Base-by-base conservation (phyloP, 768 basidiomycete species). In the Amyloporia xantha region DNA sequence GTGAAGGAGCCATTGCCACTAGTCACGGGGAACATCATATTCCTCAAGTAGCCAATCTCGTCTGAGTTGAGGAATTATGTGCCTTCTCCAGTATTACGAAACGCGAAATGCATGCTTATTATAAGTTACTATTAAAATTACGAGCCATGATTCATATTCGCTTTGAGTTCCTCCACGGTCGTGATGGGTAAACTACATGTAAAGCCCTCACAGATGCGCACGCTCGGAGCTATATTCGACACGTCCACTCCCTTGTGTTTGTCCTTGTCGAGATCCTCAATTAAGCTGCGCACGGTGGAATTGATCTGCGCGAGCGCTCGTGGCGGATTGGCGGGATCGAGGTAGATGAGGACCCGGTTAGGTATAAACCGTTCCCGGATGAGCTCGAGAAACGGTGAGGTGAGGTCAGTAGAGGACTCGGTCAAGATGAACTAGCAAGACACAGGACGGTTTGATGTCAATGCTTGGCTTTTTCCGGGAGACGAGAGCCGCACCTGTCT, bases 171-270 rank as follows among this genome's bases (percentile, higher is more conserved):
- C 19, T 44, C 51, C 9, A 53, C 41, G 37, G 56, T 54, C 30
- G 53, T 48, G 15, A 62, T 44, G 11, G 60, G 60, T 20, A 59
- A 33, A 7, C 60, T 55, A 30, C 60, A 62, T 13, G 58, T 40
- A 41, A 62, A 59, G 53, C 58, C 56, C 54, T 59, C 54, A 49
- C 60, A 62, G 12, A 62, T 41, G 5, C 58, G 56, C 11, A 59
- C 58, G 37, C 52, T 58, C 28, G 56, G 52, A 50, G 12, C 24
- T 23, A 27, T 19, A 15, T 42, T 46, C 20, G 3, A 12, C 3
- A 17, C 44, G 12, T 21, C 49, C 1, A 5, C 33, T 10, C 28
- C 30, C 15, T 24, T 45, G 5, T 48, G 41, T 7, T 38, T 17
- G 17, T 53, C 51, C 17, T 43, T 27, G 13, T 52, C 51, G 3